Evolutionary conservation across 805 yeast species (phyloP), one percentile per base, ranked within the genome.

Genomic region (Dipodascus geniculatus): DNA sequence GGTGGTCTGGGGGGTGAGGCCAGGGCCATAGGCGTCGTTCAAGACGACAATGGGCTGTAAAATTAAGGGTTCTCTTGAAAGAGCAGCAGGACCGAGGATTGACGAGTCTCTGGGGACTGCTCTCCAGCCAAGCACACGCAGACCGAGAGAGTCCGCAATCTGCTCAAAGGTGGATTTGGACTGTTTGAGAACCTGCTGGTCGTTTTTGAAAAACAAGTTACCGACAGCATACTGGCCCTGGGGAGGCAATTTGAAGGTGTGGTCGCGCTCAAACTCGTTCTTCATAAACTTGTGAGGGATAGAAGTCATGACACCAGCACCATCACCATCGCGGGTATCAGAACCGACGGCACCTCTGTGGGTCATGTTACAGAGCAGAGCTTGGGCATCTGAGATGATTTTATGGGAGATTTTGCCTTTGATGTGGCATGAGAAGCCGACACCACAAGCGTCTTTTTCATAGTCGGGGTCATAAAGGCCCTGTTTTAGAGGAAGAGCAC

Each of bases 361-460:
- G 57, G 97, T 87, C 99, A 91, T 93, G 73, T 93, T 91, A 74
- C 98, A 90, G 53, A 91, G 80, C 63, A 91, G 74, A 66, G 79
- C 81, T 60, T 59, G 76, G 47, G 96, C 96, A 72, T 93, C 98
- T 47, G 95, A 82, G 56, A 91, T 89, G 62, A 91, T 88, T 67
- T 90, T 89, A 74, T 93, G 99, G 53, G 95, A 83, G 23, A 82
- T 79, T 28, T 75, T 67, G 54, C 97, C 97, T 69, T 89, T 87
- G 72, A 90, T 85, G 73, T 91, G 87, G 68, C 97, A 87, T 49
- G 96, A 87, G 71, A 91, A 91, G 58, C 99, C 99, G 51, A 93
- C 98, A 74, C 99, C 99, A 77, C 99, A 91, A 50, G 97, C 96
- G 66, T 91, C 99, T 65, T 88, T 87, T 69, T 91, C 99, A 62